These are phyloP conservation scores for Arctostaphylos glauca DNA, from an alignment of 148 eudicot species.

Conservation along the genomic window DNA sequence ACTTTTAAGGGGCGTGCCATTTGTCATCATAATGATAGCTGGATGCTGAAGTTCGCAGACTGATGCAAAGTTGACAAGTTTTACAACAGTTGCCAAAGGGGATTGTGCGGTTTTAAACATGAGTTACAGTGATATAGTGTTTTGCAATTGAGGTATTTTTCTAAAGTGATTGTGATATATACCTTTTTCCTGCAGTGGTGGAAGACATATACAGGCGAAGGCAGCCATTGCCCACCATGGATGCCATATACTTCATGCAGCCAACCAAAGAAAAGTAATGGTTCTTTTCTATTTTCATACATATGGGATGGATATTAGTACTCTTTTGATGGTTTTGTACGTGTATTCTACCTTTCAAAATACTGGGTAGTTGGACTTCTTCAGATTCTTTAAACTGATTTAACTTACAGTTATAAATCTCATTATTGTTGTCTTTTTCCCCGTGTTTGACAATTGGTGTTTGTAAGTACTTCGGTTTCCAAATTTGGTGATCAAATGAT, in stretches of 20 bases:
- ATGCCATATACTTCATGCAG: constrained; percentile 89
- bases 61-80: background rate
- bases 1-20: background rate
- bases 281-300: background rate
- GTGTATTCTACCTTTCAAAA: background rate
- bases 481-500: background rate
- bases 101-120: background rate
- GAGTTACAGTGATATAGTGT: background rate
- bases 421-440: background rate
- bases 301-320: background rate
- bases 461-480: constrained; percentile 5
- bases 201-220: constrained; percentile 91
- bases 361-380: background rate
- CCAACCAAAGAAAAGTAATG: constrained; percentile 86
- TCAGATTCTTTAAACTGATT: background rate
- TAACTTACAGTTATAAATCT: background rate
- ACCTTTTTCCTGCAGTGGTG: constrained; percentile 64
- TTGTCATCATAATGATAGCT: background rate
- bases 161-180: constrained; percentile 5
- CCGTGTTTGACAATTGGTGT: background rate
- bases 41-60: background rate
- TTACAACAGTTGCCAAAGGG: background rate
- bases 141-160: background rate
- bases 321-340: background rate
- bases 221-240: constrained; percentile 89